Base-by-base conservation (phyloP, 352 stramenopile genomes). In the Pythium oligandrum region DNA sequence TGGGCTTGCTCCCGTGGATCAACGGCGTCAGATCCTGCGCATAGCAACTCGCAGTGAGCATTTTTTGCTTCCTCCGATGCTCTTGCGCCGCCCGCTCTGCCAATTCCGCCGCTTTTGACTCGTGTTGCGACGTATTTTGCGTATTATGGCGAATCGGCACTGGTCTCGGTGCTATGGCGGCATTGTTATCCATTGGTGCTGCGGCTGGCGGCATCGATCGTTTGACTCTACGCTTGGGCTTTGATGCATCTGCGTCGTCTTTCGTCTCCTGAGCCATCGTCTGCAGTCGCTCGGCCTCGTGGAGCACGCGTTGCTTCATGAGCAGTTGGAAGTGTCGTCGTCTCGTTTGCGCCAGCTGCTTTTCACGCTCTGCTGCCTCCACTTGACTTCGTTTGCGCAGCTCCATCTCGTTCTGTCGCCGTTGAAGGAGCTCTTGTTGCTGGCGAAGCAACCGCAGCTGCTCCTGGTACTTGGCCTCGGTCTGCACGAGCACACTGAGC, bases 21-120 rank as follows among this genome's bases (percentile, higher is more conserved):
- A 88, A 64, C 9, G 75, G 78, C 4, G 75, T 75, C 10, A 88
- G 58, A 40, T 88, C 78, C 47, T 88, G 75, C 9, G 75, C 74
- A 63, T 88, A 88, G 39, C 73, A 85, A 17, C 51, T 66, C 50
- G 75, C 55, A 51, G 70, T 71, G 44, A 76, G 67, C 5, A 51
- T 30, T 45, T 54, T 55, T 11, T 59, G 55, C 40, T 66, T 70
- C 12, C 70, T 64, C 44, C 74, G 64, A 38, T 63, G 63, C 33
- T 66, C 67, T 31, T 67, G 63, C 1, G 47, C 55, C 12, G 52
- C 58, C 40, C 32, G 32, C 36, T 64, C 51, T 4, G 48, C 58
- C 9, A 57, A 40, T 9, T 46, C 40, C 5, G 46, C 51, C 4
- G 51, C 57, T 26, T 55, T 59, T 3, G 42, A 47, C 11, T n/a